Base-by-base conservation (phyloP, 1,284 basidiomycete species). In the Retiboletus flavoniger region DNA sequence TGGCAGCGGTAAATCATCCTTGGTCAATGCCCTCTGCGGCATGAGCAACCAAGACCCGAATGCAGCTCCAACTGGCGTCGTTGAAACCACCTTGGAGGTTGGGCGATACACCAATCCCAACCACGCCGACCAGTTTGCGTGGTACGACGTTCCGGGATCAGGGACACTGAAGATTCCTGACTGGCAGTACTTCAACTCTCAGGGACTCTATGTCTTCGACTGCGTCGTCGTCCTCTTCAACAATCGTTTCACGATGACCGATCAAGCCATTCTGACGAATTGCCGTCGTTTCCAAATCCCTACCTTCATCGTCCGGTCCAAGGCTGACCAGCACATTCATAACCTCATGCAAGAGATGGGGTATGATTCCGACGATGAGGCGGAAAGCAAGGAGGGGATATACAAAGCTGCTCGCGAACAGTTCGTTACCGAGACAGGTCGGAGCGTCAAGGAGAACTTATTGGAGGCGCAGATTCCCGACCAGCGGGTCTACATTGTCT, bases 61-160 rank as follows among this genome's bases (percentile, higher is more conserved):
- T 4, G 71, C 72, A 7, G 72, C 73, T 39, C 56, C 60, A 0
- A 66, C 67, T 0, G 72, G 72, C 14, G 45, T 73, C 53, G 65
- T 62, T 0, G 69, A 68, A 28, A 68, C 68, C 4, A 71, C 69
- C 3, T 28, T 60, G 13, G 56, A 56, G 29, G 29, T 73, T n/a
- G 56, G 58, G 3, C 62, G 73, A 28, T 74, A 68, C 52, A 53
- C 59, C 29, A 59, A 73, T 45, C 54, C 67, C 3, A 64, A 60
- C 28, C 54, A 62, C 11, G 35, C 53, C 2, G 56, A 60, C 45
- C 64, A 58, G 19, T 63, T 68, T 40, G 61, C 63, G 7, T 74
- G 72, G 73, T 74, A 68, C 49, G 73, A 75, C 46, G 55, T 74
- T 24, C 73, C 72, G 0, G 73, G 72, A 10, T 69, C 72, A 13